Evolutionary conservation across 108 stramenopile species (phyloP).

Genomic region (Nitzschia putrida): DNA sequence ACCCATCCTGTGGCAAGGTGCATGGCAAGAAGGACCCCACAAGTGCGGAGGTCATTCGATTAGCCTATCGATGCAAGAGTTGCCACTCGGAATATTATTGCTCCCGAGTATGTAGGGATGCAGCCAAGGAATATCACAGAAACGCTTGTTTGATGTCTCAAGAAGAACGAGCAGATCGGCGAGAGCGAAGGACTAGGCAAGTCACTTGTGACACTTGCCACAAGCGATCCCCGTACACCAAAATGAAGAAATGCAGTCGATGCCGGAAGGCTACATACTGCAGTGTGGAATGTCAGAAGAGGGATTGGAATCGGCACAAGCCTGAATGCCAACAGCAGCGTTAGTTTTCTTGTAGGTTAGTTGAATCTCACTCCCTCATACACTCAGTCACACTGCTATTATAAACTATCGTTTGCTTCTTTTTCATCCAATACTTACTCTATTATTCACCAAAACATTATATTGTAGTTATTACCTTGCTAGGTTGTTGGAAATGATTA

Average conservation of each 20-base stretch:
- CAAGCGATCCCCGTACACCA: constrained; percentile 33
- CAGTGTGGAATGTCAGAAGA: constrained; percentile 49
- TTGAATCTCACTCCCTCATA: too few species aligned
- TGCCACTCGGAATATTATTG: constrained; percentile 48
- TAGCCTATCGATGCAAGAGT: constrained; percentile 39
- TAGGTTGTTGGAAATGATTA: neutral
- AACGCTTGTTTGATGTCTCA: constrained; percentile 25
- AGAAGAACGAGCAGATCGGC: constrained; percentile 38
- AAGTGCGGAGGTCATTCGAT: constrained; percentile 38
- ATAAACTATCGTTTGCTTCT: constrained; percentile 7
- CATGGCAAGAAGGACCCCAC: constrained; percentile 39
- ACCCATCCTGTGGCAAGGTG: constrained; percentile 35
- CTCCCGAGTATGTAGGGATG: constrained; percentile 36
- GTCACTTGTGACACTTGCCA: constrained; percentile 50
- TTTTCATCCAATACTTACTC: neutral
- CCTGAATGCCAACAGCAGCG: constrained; percentile 22
- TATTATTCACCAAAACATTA: neutral
- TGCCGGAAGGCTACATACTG: constrained; percentile 55
- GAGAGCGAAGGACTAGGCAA: constrained; percentile 34
- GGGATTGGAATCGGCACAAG: constrained; percentile 47
- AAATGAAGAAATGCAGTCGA: constrained; percentile 57
- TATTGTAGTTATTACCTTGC: neutral
- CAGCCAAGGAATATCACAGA: constrained; percentile 21
- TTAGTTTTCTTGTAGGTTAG: constrained; percentile 3
- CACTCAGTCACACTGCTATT: neutral